Evolutionary conservation across 768 basidiomycete species (phyloP).

Genomic region (Pulveroboletus ravenelii): DNA sequence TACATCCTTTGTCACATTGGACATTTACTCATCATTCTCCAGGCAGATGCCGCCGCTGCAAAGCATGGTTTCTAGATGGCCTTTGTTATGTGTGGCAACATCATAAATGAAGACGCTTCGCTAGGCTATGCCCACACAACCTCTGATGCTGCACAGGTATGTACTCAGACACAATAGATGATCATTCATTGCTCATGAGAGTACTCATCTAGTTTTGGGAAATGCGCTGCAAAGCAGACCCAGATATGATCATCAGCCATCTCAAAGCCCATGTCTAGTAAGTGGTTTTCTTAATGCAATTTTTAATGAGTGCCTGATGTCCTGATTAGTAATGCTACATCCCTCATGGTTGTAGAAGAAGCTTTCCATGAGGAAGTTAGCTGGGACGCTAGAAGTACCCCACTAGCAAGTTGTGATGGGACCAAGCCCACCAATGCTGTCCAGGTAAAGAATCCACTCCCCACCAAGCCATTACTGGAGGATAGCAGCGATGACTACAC

Average conservation of each 20-base stretch:
- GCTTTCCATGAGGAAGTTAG: neutral
- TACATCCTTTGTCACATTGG: neutral
- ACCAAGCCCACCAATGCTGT: no score
- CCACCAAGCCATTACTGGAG: no score
- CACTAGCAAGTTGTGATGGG: no score
- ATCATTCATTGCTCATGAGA: neutral
- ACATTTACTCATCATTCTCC: neutral
- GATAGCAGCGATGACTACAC: no score
- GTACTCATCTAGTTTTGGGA: neutral
- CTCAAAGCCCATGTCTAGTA: constrained; percentile 2
- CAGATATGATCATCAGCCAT: neutral
- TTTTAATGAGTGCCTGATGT: neutral
- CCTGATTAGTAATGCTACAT: neutral
- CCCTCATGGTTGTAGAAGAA: neutral
- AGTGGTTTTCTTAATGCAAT: neutral
- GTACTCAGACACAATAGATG: neutral
- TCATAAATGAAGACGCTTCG: neutral
- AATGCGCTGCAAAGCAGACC: neutral
- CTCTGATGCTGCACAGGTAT: neutral
- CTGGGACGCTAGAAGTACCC: no score
- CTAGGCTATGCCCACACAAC: neutral
- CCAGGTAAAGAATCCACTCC: no score
- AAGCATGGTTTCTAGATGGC: constrained; percentile 1
- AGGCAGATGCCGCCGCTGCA: neutral
- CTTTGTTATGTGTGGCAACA: constrained; percentile 1